Evolutionary conservation across 2,329 filamentous ascomycete genomes (phyloP), one percentile per base, ranked within the genome.

Genomic region (Tolypocladium album): DNA sequence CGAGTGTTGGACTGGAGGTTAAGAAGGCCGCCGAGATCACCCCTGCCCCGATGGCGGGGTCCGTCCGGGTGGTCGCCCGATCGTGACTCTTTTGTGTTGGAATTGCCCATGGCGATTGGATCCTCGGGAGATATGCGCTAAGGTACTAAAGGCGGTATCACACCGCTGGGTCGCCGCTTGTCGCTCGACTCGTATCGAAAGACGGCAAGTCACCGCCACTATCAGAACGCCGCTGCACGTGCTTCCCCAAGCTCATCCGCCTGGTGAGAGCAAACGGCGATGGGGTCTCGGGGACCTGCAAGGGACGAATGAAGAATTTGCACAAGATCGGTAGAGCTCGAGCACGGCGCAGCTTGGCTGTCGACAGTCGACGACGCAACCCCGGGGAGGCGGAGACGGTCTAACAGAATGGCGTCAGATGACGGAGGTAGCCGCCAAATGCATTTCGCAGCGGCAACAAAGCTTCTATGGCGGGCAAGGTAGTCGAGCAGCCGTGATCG

Each of bases 11-110:
- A 66, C 36, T 76, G 66, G 12, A 82, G 65, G 24, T 76, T 77
- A 36, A 84, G 71, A 13, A 81, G 69, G 34, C 73, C 72, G 34
- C 73, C 72, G 20, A 84, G 67, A 45, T 84, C 81, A 11, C 73
- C 72, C 24, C 81, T 73, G 63, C 74, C 78, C 56, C 71, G 71
- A 31, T 65, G 65, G 40, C 59, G 55, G 8, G 62, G 43, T 22
- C 65, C 65, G 9, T 69, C 67, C 56, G 64, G 61, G 57, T 65
- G 63, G 5, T 69, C 71, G 20, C 58, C 59, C 15, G 66, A 63
- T 57, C 74, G 75, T 47, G 74, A 71, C 64, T 76, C 75, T 62
- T 74, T 77, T 34, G 74, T 71, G 61, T 67, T 76, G 36, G 70
- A 70, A 61, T 76, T 76, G 55, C 75, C 75, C 75, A 76, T 76